phyloP scores from a whole-genome alignment of 352 stramenopile species.

The Phytophthora nicotianae region DNA sequence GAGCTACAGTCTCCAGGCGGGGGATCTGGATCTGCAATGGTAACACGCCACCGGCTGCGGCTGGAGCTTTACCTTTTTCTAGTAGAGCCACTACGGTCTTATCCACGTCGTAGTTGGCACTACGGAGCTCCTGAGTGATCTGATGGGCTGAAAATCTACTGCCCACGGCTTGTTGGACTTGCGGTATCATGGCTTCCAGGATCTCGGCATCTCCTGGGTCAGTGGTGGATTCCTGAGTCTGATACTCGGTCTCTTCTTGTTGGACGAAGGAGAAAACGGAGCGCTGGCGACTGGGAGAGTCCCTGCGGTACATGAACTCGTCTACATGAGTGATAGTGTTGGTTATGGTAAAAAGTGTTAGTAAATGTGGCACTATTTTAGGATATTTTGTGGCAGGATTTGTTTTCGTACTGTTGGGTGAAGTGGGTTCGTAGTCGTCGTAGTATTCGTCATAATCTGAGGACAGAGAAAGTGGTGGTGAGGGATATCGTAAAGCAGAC shows the following conservation, averaged over 20 bases:
- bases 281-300: slow-evolving; percentile 76
- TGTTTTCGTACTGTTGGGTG: slow-evolving; percentile 58
- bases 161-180: slow-evolving; percentile 59
- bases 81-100: slow-evolving; percentile 74
- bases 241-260: slow-evolving; percentile 28
- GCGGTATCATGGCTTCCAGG: slow-evolving; percentile 58
- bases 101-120: slow-evolving; percentile 81
- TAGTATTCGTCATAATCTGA: slow-evolving; percentile 82
- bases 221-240: slow-evolving; percentile 10
- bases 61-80: slow-evolving; percentile 67
- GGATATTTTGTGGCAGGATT: slow-evolving; percentile 5
- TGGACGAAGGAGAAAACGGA: slow-evolving; percentile 87
- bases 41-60: slow-evolving; percentile 37
- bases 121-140: slow-evolving; percentile 70
- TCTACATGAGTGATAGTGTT: slow-evolving; percentile 34
- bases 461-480: background rate
- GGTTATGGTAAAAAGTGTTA: background rate
- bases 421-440: slow-evolving; percentile 62
- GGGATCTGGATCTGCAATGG: slow-evolving; percentile 74
- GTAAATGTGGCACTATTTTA: slow-evolving; percentile 16
- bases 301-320: slow-evolving; percentile 83
- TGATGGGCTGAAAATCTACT: slow-evolving; percentile 61
- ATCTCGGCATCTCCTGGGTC: slow-evolving; percentile 60
- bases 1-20: slow-evolving; percentile 60
- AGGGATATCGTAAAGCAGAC: background rate